These are phyloP conservation scores for Fusarium agapanthi DNA, from an alignment of 2,329 filamentous ascomycete species.

Conservation along the genomic window DNA sequence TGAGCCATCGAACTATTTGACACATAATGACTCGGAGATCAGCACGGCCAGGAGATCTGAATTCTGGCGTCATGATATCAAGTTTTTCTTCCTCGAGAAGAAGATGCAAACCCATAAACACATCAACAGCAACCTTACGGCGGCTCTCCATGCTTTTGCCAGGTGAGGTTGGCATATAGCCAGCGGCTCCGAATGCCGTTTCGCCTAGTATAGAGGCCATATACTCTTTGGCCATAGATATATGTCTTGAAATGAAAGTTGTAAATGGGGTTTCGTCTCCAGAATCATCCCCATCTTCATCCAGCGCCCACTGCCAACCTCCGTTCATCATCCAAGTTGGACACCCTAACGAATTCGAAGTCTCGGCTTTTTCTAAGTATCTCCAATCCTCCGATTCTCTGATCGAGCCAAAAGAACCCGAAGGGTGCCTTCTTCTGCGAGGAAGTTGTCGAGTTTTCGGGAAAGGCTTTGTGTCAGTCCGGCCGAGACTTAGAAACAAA, in stretches of 20 bases:
- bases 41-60: conserved; percentile 53
- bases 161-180: conserved; percentile 72
- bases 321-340: conserved; percentile 68
- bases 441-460: conserved; percentile 42
- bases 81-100: conserved; percentile 91
- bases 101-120: conserved; percentile 82
- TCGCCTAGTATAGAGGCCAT: conserved; percentile 67
- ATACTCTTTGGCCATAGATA: conserved; percentile 71
- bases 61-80: conserved; percentile 63
- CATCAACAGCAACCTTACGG: conserved; percentile 69
- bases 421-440: conserved; percentile 46
- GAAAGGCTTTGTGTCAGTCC: conserved; percentile 41
- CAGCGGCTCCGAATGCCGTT: conserved; percentile 59
- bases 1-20: conserved; percentile 84
- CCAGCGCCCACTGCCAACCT: conserved; percentile 77
- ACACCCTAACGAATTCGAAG: conserved; percentile 58
- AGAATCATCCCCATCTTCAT: conserved; percentile 56
- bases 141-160: conserved; percentile 63
- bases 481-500: conserved; percentile 68
- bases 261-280: conserved; percentile 36
- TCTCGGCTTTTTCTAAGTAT: conserved; percentile 56
- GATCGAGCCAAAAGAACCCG: conserved; percentile 49
- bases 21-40: conserved; percentile 77
- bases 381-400: conserved; percentile 57
- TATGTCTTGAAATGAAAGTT: conserved; percentile 60